Conservation (phyloP, 495 filamentous ascomycete genomes). For the Sporormia fimetaria region DNA sequence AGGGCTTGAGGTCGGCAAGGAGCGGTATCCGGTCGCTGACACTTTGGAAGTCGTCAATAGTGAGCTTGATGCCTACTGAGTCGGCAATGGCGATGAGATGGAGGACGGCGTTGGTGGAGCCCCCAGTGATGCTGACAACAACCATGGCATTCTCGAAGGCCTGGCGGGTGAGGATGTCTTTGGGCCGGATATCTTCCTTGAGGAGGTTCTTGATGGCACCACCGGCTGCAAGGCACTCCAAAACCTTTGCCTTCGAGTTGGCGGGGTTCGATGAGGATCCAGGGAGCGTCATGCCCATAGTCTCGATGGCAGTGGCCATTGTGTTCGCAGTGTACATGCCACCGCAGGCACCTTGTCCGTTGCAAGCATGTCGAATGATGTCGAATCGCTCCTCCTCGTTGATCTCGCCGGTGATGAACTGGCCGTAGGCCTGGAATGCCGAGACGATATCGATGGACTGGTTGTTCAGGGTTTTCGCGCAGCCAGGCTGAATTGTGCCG, state of each 20-base stretch:
- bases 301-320: slow-evolving; percentile 94
- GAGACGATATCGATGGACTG: slow-evolving; percentile 86
- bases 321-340: slow-evolving; percentile 99
- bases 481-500: slow-evolving; percentile 86
- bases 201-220: slow-evolving; percentile 78
- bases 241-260: slow-evolving; percentile 70
- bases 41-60: slow-evolving; percentile 93
- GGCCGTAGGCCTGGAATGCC: slow-evolving; percentile 95
- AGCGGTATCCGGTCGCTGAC: slow-evolving; percentile 86
- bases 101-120: slow-evolving; percentile 93
- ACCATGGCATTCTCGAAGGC: slow-evolving; percentile 97
- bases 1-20: slow-evolving; percentile 93
- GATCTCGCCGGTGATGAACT: slow-evolving; percentile 86
- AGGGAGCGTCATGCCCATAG: slow-evolving; percentile 89
- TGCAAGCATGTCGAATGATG: slow-evolving; percentile 90
- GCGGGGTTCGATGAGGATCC: slow-evolving; percentile 90
- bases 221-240: slow-evolving; percentile 77
- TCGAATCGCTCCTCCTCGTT: slow-evolving; percentile 82
- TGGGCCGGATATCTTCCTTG: slow-evolving; percentile 75
- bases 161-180: slow-evolving; percentile 80
- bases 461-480: slow-evolving; percentile 56
- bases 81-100: slow-evolving; percentile 96
- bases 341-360: slow-evolving; percentile 85
- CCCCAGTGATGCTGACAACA: slow-evolving; percentile 85
- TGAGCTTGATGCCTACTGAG: slow-evolving; percentile 83